A percentile compares a stretch with the other conserved stretches of the same genome.
These are phyloP conservation scores for Fusarium haematococcum DNA, from an alignment of 2,329 filamentous ascomycete genomes.

Conservation along the genomic window DNA sequence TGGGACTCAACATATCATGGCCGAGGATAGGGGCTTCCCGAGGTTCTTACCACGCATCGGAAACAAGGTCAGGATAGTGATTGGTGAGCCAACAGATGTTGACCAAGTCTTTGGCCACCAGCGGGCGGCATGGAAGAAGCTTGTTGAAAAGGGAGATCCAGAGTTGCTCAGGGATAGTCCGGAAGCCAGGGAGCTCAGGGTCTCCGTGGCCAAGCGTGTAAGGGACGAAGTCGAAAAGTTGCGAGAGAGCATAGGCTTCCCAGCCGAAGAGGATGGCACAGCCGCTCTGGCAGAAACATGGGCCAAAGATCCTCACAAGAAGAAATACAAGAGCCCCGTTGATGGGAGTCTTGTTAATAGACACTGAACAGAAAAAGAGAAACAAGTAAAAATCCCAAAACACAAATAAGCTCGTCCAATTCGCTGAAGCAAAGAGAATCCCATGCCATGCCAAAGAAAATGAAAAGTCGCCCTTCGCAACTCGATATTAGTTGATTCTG, in stretches of 20 bases:
- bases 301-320: constrained; percentile 63
- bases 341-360: constrained; percentile 64
- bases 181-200: constrained; percentile 78
- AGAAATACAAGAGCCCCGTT: constrained; percentile 64
- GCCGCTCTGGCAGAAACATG: constrained; percentile 85
- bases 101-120: constrained; percentile 83
- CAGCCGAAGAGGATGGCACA: constrained; percentile 82
- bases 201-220: constrained; percentile 83
- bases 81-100: constrained; percentile 81
- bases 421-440: constrained; percentile 29
- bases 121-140: constrained; percentile 77
- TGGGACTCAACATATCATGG: constrained; percentile 89
- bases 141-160: constrained; percentile 65
- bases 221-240: constrained; percentile 85
- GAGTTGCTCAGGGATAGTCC: constrained; percentile 54
- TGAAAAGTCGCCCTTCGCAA: constrained; percentile 17
- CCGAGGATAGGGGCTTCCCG: constrained; percentile 82
- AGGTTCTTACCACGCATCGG: constrained; percentile 82
- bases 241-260: constrained; percentile 75
- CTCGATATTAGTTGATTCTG: constrained; percentile 32
- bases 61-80: constrained; percentile 77
- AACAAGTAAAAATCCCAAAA: constrained; percentile 10
- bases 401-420: constrained; percentile 8
- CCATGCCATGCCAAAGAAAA: constrained; percentile 16
- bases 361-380: constrained; percentile 40